phyloP scores from a whole-genome alignment of 2,329 filamentous ascomycete species.

The Exutisphaerella laricina region DNA sequence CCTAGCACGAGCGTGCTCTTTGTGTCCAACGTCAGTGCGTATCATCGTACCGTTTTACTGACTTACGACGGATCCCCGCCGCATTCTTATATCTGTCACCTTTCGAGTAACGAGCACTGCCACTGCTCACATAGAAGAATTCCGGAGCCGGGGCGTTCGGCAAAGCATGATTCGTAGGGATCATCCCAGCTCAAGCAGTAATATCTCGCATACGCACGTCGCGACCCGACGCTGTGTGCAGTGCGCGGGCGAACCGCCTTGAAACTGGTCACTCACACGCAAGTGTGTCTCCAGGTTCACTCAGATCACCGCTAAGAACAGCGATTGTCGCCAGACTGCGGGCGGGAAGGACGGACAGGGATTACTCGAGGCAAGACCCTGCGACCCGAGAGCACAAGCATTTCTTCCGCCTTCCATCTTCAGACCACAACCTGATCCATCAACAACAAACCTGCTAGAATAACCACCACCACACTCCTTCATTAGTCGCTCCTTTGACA shows the following conservation, averaged over 20 bases:
- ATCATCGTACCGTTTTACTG: conserved; percentile 2
- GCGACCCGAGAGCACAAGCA: too few species aligned
- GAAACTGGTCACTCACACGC: neutral
- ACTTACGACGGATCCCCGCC: neutral
- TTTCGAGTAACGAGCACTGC: neutral
- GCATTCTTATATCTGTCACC: conserved; percentile 2
- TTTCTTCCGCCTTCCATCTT: too few species aligned
- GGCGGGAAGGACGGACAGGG: neutral
- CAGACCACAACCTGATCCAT: neutral
- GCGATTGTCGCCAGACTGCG: neutral
- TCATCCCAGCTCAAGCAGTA: too few species aligned
- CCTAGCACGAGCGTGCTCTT: neutral
- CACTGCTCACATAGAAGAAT: neutral
- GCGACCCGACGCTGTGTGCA: neutral
- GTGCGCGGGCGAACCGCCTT: neutral
- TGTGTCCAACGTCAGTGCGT: conserved; percentile 4
- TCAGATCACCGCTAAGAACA: conserved; percentile 1
- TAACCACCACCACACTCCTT: conserved; percentile 4
- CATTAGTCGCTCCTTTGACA: conserved; percentile 3
- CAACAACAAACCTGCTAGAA: neutral
- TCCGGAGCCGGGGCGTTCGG: neutral
- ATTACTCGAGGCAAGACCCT: too few species aligned
- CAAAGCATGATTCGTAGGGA: conserved; percentile 4
- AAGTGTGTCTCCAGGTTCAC: neutral
- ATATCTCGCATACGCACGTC: too few species aligned